Evolutionary conservation across 2,329 filamentous ascomycete species (phyloP).

Genomic region (Botrytis aclada): DNA sequence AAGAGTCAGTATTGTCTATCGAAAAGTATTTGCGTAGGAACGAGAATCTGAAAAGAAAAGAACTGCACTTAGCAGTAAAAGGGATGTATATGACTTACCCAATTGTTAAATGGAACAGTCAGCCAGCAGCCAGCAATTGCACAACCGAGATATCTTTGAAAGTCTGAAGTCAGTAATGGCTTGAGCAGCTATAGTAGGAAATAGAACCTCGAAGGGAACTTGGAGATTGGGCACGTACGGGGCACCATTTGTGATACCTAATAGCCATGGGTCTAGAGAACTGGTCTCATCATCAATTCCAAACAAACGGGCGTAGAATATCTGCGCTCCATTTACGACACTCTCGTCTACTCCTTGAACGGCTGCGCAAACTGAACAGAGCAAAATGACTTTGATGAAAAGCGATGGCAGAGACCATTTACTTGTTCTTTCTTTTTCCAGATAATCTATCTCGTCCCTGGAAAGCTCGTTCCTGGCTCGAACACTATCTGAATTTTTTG

Average conservation of each 20-base stretch:
- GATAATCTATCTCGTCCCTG: conserved; percentile 53
- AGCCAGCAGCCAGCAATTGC: conserved; percentile 70
- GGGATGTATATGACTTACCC: not conserved
- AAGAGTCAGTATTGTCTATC: not conserved
- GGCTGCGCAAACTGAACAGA: conserved; percentile 65
- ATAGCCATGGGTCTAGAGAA: conserved; percentile 50
- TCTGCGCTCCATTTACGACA: conserved; percentile 66
- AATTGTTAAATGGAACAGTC: conserved; percentile 68
- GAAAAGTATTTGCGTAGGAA: not conserved
- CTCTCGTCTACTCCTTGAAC: conserved; percentile 71
- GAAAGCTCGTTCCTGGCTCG: conserved; percentile 47
- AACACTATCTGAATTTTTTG: conserved; percentile 45
- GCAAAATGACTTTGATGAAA: conserved; percentile 49
- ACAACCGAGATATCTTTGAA: conserved; percentile 55
- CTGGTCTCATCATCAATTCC: conserved; percentile 53
- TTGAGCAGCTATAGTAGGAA: not conserved
- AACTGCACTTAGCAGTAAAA: not conserved
- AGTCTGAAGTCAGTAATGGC: not conserved
- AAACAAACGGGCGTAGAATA: conserved; percentile 61
- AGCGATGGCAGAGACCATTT: conserved; percentile 67
- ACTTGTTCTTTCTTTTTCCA: conserved; percentile 60
- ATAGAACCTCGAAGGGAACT: not conserved
- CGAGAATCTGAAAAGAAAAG: not conserved
- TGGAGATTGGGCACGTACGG: conserved; percentile 36
- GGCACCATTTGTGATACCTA: conserved; percentile 59